Evolutionary conservation across 1,284 basidiomycete genomes (phyloP), one percentile per base, ranked within the genome.

Genomic region (Ceratobasidium sp.): DNA sequence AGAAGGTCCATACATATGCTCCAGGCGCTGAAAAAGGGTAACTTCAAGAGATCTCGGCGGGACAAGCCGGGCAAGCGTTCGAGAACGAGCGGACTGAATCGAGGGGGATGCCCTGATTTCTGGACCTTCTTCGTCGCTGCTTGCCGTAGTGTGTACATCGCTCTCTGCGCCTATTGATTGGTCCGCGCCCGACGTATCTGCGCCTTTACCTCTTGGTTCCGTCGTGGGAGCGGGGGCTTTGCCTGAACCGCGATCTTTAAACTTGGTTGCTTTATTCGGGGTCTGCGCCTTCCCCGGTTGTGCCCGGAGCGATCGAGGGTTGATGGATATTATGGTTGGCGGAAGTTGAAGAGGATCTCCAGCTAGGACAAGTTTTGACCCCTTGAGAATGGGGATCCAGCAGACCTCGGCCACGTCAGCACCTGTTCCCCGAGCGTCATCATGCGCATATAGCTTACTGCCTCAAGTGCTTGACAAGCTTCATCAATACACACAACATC

Each of bases 401-500:
- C 97, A 98, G 2, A 94, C 93, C 93, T 95, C 65, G n/a, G 55
- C 48, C 20, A 77, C 33, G n/a, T 52, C 14, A 80, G 18, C n/a
- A 41, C 38, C 38, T 5, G 12, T 70, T 59, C 73, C 69, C 44
- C 78, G n/a, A 78, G 48, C 18, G 77, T 41, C 60, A 41, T n/a
- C 12, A 16, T 18, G 50, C 33, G 65, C n/a, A 44, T 55, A n/a
- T 64, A 23, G 81, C 85, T 81, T 82, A 96, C 94, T 8, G 96
- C 94, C 85, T 99, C 97, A n/a, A 98, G 84, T 2, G 96, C 97
- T 84, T 99, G 97, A 0, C 97, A 98, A 0, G 96, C 96, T 85
- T 99, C 97, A 81, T 99, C 97, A 55, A 99, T 96, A 57, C 99
- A 93, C 8, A 96, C 91, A 0, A 96, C 92, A 83, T 99, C 97